These are phyloP conservation scores for Cutaneotrichosporon sp. DNA, from an alignment of 1,284 basidiomycete genomes.

Conservation along the genomic window DNA sequence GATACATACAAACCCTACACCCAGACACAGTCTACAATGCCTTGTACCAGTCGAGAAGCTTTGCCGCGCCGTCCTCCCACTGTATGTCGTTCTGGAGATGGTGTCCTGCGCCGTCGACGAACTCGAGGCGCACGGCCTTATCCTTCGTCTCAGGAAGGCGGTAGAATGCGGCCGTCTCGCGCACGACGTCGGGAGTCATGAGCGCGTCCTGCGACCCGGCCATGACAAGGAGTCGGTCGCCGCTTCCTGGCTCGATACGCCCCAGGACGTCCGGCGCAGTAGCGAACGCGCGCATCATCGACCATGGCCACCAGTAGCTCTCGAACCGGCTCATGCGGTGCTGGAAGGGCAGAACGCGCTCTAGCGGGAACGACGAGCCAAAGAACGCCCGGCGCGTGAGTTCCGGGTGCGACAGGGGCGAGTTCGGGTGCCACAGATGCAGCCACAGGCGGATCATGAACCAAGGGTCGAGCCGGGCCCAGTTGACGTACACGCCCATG, in stretches of 20 bases:
- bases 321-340: conserved; percentile 5
- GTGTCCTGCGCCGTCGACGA: conserved; percentile 12
- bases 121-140: not conserved
- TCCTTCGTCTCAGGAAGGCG: not conserved
- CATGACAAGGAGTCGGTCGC: conserved; percentile 7
- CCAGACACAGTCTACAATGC: not conserved
- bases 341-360: conserved; percentile 7
- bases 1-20: no score
- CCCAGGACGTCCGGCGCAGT: not conserved
- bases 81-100: conserved; percentile 14
- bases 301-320: conserved; percentile 9
- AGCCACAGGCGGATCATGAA: conserved; percentile 8
- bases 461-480: conserved; percentile 10
- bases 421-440: conserved; percentile 9
- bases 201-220: conserved; percentile 8
- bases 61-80: conserved; percentile 9
- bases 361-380: not conserved
- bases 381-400: conserved; percentile 12
- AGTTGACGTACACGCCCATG: conserved; percentile 7
- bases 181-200: conserved; percentile 11
- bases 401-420: conserved; percentile 6
- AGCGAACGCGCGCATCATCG: conserved; percentile 9
- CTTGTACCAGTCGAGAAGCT: conserved; percentile 3
- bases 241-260: not conserved
- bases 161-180: conserved; percentile 9